phyloP scores from a whole-genome alignment of 148 eudicot genomes.

The Drosera capensis region DNA sequence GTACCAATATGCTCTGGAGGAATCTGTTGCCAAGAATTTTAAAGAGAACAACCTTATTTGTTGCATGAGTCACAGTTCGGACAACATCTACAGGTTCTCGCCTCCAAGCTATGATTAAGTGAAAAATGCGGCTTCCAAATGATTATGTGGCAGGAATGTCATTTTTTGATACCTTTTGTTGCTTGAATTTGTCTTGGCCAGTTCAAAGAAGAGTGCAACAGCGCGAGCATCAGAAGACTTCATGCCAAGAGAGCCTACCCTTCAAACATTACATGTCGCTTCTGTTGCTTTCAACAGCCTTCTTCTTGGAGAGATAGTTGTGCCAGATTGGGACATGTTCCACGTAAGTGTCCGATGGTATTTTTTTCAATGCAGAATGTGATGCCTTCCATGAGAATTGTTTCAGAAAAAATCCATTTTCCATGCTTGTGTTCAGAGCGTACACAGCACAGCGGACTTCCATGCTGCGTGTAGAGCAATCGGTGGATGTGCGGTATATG shows the following conservation, averaged over 20 bases:
- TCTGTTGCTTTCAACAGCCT: slow-evolving; percentile 49
- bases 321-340: slow-evolving; percentile 71
- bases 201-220: slow-evolving; percentile 32
- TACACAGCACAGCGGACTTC: slow-evolving; percentile 37
- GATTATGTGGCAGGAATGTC: too few species aligned
- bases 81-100: slow-evolving; percentile 38
- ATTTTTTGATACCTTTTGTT: too few species aligned
- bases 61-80: slow-evolving; percentile 53
- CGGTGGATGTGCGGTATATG: slow-evolving; percentile 49
- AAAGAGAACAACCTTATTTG: slow-evolving; percentile 35
- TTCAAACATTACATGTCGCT: slow-evolving; percentile 41
- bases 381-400: background rate
- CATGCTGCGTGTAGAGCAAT: slow-evolving; percentile 50
- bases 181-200: slow-evolving; percentile 4
- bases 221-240: slow-evolving; percentile 60
- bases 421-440: slow-evolving; percentile 21
- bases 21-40: slow-evolving; percentile 33
- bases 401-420: background rate
- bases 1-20: slow-evolving; percentile 35
- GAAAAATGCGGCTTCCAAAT: too few species aligned
- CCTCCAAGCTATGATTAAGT: background rate
- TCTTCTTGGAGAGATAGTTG: slow-evolving; percentile 49
- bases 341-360: slow-evolving; percentile 16
- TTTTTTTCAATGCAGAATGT: background rate
- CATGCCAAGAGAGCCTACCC: slow-evolving; percentile 37